Evolutionary conservation across 2,329 filamentous ascomycete species (phyloP), one percentile per base, ranked within the genome.

Genomic region (Xylariaceae sp.): DNA sequence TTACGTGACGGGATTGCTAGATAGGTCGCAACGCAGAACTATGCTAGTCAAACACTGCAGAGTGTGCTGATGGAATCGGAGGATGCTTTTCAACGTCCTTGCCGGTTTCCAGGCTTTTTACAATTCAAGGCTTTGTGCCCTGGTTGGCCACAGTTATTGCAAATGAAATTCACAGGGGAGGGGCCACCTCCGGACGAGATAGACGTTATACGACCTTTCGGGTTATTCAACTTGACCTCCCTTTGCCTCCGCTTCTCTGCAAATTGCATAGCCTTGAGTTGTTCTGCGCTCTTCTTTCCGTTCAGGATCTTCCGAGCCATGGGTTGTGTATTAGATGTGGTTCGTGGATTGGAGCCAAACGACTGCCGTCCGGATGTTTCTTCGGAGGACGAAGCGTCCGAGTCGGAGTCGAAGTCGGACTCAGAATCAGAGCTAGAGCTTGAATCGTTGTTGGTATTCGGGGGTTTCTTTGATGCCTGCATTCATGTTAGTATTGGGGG

Each of bases 201-300:
- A 1, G 85, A 87, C 4, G 79, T 81, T 53, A 87, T 55, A 56
- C 64, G 66, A 49, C 60, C 36, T 58, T 61, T 67, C n/a, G 65
- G 70, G 21, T 79, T 79, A 67, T 88, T 88, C 53, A 91, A 74
- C 59, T 87, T 87, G 48, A 90, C 79, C 53, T 88, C 84, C 70
- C 87, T 88, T 71, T 86, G 86, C 66, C 84, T 82, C 40, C 86
- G 78, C 68, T 82, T 81, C 37, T 85, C 82, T 6, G 84, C 82
- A 16, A 87, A 72, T 62, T 84, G 78, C 61, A 76, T 74, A 11
- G 76, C 73, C 61, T 79, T 80, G 21, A 74, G 74, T 47, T 77
- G 76, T 56, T 82, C 80, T 23, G 75, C 75, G 45, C 80, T 79
- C 65, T 77, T 78, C 67, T 79, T 80, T 34, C 78, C 77, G 62